phyloP scores from a whole-genome alignment of 192 early-diverging fungal genomes.

The Coemansia javaensis region DNA sequence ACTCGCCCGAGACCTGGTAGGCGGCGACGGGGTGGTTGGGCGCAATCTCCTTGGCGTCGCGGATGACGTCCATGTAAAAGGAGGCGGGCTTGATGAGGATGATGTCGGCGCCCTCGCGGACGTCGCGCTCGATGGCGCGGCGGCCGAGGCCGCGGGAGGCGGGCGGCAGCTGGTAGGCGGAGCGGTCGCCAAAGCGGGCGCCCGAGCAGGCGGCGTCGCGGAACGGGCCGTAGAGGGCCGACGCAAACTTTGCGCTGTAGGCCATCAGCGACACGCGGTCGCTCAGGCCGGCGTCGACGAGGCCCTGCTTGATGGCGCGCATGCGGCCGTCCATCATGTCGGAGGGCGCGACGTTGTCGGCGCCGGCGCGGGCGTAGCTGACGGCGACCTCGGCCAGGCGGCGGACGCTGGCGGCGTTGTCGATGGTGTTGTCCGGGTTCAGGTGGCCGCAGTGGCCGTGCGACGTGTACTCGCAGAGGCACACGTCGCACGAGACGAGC shows the following conservation, averaged over 20 bases:
- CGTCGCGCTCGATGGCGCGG: conserved; percentile 82
- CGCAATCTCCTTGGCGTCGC: conserved; percentile 70
- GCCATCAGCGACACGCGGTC: conserved; percentile 85
- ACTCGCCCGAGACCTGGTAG: conserved; percentile 93
- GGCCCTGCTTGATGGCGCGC: conserved; percentile 80
- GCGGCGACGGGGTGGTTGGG: conserved; percentile 90
- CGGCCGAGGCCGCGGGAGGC: conserved; percentile 84
- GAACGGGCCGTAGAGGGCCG: conserved; percentile 95
- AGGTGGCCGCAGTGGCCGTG: conserved; percentile 95
- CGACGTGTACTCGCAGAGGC: conserved; percentile 91
- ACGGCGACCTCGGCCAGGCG: conserved; percentile 81
- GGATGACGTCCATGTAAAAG: conserved; percentile 92
- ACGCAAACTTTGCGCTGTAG: conserved; percentile 97
- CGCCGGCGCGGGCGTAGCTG: conserved; percentile 86
- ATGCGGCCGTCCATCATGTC: conserved; percentile 99
- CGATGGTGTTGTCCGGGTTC: conserved; percentile 71
- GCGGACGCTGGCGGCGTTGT: conserved; percentile 73
- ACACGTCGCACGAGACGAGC: conserved; percentile 90
- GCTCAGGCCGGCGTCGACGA: conserved; percentile 68
- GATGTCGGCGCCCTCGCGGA: conserved; percentile 91
- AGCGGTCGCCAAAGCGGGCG: conserved; percentile 86
- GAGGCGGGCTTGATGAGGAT: conserved; percentile 97
- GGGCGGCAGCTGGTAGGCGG: conserved; percentile 91
- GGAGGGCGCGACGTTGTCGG: conserved; percentile 86
- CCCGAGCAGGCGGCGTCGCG: conserved; percentile 92